Conservation (phyloP, 2,329 filamentous ascomycete genomes). For the Ascochyta koolunga region DNA sequence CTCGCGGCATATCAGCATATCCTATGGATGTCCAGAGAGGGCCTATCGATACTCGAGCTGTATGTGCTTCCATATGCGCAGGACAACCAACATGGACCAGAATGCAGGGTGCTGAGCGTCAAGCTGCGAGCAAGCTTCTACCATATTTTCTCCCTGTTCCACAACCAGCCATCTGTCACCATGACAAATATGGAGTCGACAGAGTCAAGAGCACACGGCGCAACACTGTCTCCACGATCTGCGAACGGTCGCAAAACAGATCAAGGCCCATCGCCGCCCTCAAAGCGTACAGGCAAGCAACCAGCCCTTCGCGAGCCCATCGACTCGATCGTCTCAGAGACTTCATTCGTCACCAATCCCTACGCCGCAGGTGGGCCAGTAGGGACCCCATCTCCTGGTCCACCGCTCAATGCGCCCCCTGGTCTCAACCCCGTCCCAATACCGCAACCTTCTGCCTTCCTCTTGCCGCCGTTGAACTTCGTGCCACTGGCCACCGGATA, state of each 20-base stretch:
- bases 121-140: conserved; percentile 95
- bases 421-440: conserved; percentile 52
- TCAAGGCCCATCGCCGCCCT: conserved; percentile 35
- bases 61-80: conserved; percentile 77
- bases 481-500: conserved; percentile 79
- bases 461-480: conserved; percentile 81
- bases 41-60: conserved; percentile 81
- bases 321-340: conserved; percentile 56
- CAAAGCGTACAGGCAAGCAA: conserved; percentile 44
- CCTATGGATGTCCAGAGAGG: conserved; percentile 93
- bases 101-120: conserved; percentile 86
- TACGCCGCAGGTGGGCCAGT: conserved; percentile 50
- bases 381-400: conserved; percentile 50
- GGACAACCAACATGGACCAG: conserved; percentile 74
- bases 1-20: conserved; percentile 89
- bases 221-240: conserved; percentile 32
- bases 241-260: conserved; percentile 35
- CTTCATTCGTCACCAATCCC: conserved; percentile 59
- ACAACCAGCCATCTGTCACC: conserved; percentile 80
- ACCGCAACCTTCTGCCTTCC: conserved; percentile 67
- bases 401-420: conserved; percentile 52
- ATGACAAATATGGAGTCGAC: conserved; percentile 43
- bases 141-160: conserved; percentile 95
- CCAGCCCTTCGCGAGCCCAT: conserved; percentile 56
- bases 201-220: conserved; percentile 34